phyloP scores from a whole-genome alignment of 164 flowering plant genomes.

The Stephania cephalantha region DNA sequence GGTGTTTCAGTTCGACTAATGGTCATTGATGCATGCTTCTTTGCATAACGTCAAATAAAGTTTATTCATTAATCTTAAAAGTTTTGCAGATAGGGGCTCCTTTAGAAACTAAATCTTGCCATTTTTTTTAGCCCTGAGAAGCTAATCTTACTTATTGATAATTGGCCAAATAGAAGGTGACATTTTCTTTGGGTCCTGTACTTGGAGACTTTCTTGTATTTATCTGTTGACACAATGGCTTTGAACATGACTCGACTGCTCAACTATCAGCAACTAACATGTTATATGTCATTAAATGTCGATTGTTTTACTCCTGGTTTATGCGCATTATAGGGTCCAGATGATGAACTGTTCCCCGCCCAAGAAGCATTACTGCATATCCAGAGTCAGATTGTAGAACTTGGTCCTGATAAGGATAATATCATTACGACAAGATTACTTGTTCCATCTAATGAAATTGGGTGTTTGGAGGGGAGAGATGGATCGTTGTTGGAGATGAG shows the following conservation, averaged over 20 bases:
- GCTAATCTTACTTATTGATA: not conserved
- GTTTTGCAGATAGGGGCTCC: not conserved
- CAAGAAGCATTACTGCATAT: constrained; percentile 97
- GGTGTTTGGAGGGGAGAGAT: constrained; percentile 66
- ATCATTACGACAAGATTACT: constrained; percentile 71
- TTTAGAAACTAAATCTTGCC: not conserved
- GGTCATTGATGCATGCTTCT: not conserved
- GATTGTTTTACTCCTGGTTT: not conserved
- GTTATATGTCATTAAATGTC: not conserved
- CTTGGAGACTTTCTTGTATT: not conserved
- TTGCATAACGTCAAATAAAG: not conserved
- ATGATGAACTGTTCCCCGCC: constrained; percentile 95
- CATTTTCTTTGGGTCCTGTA: not conserved
- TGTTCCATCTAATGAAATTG: constrained; percentile 67
- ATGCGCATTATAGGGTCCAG: constrained; percentile 63
- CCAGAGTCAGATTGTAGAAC: constrained; percentile 84
- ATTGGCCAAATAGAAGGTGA: not conserved
- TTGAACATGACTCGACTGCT: not conserved
- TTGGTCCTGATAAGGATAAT: constrained; percentile 77
- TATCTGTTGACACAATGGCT: not conserved
- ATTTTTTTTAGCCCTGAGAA: not conserved
- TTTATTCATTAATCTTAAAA: not conserved
- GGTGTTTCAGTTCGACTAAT: not conserved
- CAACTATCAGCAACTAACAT: not conserved
- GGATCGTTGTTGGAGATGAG: constrained; percentile 57